Evolutionary conservation across 2,329 filamentous ascomycete species (phyloP), one percentile per base, ranked within the genome.

Genomic region (Colletotrichum aenigma): DNA sequence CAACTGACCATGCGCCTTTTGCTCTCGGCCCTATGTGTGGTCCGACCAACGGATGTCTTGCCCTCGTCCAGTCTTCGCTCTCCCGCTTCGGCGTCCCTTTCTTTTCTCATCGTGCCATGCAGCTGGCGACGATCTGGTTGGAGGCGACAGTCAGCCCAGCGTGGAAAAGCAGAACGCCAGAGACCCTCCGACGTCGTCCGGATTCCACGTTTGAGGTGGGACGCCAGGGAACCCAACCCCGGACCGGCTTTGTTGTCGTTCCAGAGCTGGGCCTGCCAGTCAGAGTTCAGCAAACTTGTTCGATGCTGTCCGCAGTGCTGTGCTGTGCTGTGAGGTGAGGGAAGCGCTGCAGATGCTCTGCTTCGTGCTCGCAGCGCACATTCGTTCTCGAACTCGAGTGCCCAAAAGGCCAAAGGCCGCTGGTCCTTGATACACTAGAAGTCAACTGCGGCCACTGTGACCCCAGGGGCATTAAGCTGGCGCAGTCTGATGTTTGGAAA

Each of bases 401-500:
- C 28, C 58, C 34, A 18, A 28, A 28, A 32, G 18, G 16, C n/a
- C 10, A 64, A 43, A 21, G 58, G 58, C 30, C 2, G 26, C 26
- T 60, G 24, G 56, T 28, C 56, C 56, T 21, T 60, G 58, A 34
- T 6, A 38, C 34, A 38, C 34, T 16, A 30, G 58, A 61, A 61
- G 58, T 61, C 58, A 61, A 61, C 58, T 61, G 58, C 58, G 30
- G 32, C 30, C 72, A 34, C 30, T 61, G 58, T 32, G 30, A 61
- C 30, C 72, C 64, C 36, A 62, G 61, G 56, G 73, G 30, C 64
- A 65, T 73, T 62, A 34, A 73, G 36, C 69, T 68, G 73, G 73
- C 56, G 64, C 58, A 60, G 26, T 75, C 73, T 68, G 70, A 75
- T 68, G 64, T 75, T 75, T 70, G 36, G 73, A 75, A 75, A 73